A percentile compares a stretch with the other conserved stretches of the same genome.
Conservation (phyloP, 2,329 filamentous ascomycete genomes). For the Cladosporium halotolerans region DNA sequence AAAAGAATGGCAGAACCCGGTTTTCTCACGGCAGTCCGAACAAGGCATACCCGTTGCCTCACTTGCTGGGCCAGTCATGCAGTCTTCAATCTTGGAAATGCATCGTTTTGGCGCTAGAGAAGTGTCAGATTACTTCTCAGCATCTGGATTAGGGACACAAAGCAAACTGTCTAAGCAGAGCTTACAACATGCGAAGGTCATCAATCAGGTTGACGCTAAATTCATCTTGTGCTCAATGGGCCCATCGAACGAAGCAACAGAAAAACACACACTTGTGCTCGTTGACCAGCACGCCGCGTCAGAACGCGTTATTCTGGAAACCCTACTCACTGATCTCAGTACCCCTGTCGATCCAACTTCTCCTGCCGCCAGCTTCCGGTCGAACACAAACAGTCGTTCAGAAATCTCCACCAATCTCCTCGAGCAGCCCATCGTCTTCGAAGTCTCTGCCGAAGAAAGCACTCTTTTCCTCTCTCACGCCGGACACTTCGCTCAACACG, state of each 20-base stretch:
- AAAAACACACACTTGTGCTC: conserved; percentile 54
- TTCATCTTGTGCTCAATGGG: conserved; percentile 68
- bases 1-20: conserved; percentile 65
- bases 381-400: conserved; percentile 15
- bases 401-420: conserved; percentile 32
- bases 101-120: background rate
- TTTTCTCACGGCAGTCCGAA: conserved; percentile 50
- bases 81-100: background rate
- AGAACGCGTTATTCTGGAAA: conserved; percentile 75
- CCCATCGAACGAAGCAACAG: background rate
- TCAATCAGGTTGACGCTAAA: conserved; percentile 83
- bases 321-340: conserved; percentile 57
- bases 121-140: background rate
- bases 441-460: conserved; percentile 56
- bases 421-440: conserved; percentile 55
- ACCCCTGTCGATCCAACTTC: conserved; percentile 15
- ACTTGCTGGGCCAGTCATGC: background rate
- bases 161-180: conserved; percentile 18
- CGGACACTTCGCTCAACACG: conserved; percentile 64
- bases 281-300: conserved; percentile 95
- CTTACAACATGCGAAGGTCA: conserved; percentile 56
- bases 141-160: background rate
- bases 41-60: conserved; percentile 27
- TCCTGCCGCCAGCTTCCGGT: background rate
- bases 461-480: conserved; percentile 50